These are phyloP conservation scores for Ogataea ramenticola DNA, from an alignment of 805 yeast genomes.

Conservation along the genomic window DNA sequence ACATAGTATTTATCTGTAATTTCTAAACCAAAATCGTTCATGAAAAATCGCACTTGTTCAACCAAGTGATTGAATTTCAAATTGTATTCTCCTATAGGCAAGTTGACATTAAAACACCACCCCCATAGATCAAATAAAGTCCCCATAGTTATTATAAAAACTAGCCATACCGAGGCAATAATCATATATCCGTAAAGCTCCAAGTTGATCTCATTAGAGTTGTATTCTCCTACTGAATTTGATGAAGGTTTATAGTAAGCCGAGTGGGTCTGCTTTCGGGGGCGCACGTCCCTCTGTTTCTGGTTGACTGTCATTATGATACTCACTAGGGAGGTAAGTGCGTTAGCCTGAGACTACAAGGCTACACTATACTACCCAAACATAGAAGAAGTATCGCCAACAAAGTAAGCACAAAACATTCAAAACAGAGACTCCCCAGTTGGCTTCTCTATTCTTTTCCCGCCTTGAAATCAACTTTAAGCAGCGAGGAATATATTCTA, in stretches of 20 bases:
- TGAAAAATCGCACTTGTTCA: neutral
- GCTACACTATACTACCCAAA: too few relatives aligned
- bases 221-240: neutral
- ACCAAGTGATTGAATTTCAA: neutral
- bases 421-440: too few relatives aligned
- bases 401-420: too few relatives aligned
- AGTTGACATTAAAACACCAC: constrained; percentile 18
- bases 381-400: too few relatives aligned
- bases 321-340: too few relatives aligned
- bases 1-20: constrained; percentile 23
- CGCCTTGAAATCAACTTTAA: too few relatives aligned
- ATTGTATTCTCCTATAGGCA: constrained; percentile 7
- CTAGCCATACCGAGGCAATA: constrained; percentile 17
- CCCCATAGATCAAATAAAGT: constrained; percentile 23
- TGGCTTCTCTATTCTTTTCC: too few relatives aligned
- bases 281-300: neutral
- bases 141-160: constrained; percentile 22
- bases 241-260: constrained; percentile 10
- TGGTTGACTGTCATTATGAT: neutral
- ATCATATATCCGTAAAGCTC: constrained; percentile 20
- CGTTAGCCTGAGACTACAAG: too few relatives aligned
- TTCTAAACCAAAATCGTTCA: constrained; percentile 6
- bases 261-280: constrained; percentile 14
- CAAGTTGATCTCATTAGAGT: constrained; percentile 3
- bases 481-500: too few relatives aligned